Evolutionary conservation across 192 early-diverging fungal species (phyloP).

Genomic region (Allomyces macrogynus): DNA sequence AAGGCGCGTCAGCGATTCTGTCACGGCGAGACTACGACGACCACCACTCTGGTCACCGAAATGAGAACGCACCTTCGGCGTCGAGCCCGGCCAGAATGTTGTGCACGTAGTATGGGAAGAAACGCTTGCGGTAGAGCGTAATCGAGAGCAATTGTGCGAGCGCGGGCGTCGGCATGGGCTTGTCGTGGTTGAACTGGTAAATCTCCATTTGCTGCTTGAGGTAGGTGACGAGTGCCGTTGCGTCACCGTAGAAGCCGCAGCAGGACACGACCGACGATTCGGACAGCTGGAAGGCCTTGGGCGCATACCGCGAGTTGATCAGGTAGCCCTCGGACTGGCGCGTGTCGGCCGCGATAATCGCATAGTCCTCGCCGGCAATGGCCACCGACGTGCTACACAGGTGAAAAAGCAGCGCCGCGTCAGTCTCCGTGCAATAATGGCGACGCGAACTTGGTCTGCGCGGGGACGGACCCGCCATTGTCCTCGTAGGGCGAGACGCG

Average conservation of each 20-base stretch:
- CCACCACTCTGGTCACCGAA: neutral
- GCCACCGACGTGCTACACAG: constrained; percentile 51
- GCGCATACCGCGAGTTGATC: constrained; percentile 83
- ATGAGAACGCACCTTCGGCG: constrained; percentile 36
- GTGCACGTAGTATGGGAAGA: constrained; percentile 92
- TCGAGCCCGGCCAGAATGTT: constrained; percentile 79
- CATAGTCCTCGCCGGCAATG: constrained; percentile 89
- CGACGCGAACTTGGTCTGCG: neutral
- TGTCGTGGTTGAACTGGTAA: constrained; percentile 82
- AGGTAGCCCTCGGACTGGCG: constrained; percentile 83
- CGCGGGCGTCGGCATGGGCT: constrained; percentile 61
- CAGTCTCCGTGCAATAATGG: neutral
- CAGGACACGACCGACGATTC: constrained; percentile 68
- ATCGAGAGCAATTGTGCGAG: constrained; percentile 86
- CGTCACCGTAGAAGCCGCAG: constrained; percentile 76
- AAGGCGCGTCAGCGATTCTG: neutral
- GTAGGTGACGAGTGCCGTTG: constrained; percentile 56
- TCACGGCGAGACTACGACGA: too few species aligned
- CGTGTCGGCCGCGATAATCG: constrained; percentile 84
- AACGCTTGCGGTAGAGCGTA: constrained; percentile 75
- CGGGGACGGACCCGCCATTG: constrained; percentile 36
- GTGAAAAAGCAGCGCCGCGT: neutral
- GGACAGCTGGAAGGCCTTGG: constrained; percentile 70
- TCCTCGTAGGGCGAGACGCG: constrained; percentile 79
- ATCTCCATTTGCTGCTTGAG: constrained; percentile 76